These are phyloP conservation scores for Citrus glauca DNA, from an alignment of 345 rosid species.

Conservation along the genomic window DNA sequence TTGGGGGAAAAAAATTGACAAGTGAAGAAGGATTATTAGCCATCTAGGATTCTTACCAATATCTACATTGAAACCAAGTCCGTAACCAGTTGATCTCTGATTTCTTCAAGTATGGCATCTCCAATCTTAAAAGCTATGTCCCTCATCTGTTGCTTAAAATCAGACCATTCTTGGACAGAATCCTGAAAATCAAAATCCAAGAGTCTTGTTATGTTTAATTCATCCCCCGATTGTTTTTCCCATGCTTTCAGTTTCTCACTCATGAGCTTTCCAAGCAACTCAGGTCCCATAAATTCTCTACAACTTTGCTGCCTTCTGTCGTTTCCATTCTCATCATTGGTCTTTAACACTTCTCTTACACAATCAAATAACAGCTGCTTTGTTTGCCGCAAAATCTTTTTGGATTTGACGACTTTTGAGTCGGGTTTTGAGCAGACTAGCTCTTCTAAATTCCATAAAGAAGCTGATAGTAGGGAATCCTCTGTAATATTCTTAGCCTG, in stretches of 20 bases:
- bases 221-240: conserved; percentile 25
- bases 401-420: conserved; percentile 21
- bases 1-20: no score
- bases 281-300: conserved; percentile 14
- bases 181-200: conserved; percentile 23
- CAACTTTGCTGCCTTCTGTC: conserved; percentile 4
- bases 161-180: conserved; percentile 36
- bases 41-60: neutral
- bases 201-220: conserved; percentile 16
- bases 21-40: neutral
- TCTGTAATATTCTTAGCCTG: conserved; percentile 24
- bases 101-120: conserved; percentile 40
- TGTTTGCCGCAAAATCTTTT: conserved; percentile 33
- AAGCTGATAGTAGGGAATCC: conserved; percentile 33
- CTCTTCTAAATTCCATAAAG: conserved; percentile 32
- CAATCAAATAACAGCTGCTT: conserved; percentile 49
- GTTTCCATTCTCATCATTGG: conserved; percentile 10
- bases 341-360: conserved; percentile 37
- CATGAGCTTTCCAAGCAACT: conserved; percentile 28
- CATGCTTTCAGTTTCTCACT: conserved; percentile 28
- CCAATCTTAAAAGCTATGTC: conserved; percentile 28
- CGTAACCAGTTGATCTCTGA: conserved; percentile 23
- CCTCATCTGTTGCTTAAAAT: conserved; percentile 14
- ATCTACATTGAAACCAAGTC: conserved; percentile 18
- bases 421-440: conserved; percentile 13